A percentile compares a stretch with the other conserved stretches of the same genome.
phyloP scores from a whole-genome alignment of 495 filamentous ascomycete species.

The Neurospora tetrasperma region DNA sequence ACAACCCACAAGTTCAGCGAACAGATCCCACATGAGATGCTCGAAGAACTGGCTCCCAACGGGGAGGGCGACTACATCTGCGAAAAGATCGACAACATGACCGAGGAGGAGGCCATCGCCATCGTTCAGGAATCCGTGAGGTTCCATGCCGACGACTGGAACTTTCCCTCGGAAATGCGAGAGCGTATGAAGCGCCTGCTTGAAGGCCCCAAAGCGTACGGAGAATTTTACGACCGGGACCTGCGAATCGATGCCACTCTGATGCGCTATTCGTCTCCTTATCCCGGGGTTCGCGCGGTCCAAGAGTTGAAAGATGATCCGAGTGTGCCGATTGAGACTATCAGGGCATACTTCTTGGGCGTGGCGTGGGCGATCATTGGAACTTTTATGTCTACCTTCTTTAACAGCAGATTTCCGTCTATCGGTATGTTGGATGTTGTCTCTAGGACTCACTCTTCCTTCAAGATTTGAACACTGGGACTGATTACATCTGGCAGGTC shows the following conservation, averaged over 20 bases:
- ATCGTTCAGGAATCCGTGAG: constrained; percentile 22
- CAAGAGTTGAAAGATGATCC: constrained; percentile 26
- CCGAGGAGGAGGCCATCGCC: constrained; percentile 24
- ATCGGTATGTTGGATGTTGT: constrained; percentile 13
- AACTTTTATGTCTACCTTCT: constrained; percentile 28
- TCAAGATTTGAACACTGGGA: neutral
- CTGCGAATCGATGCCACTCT: constrained; percentile 27
- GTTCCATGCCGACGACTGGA: constrained; percentile 30
- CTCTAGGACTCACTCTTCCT: no score
- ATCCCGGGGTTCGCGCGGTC: constrained; percentile 37
- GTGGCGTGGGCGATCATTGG: constrained; percentile 28
- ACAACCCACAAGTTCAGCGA: constrained; percentile 11
- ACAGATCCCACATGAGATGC: constrained; percentile 26
- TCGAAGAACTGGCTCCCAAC: constrained; percentile 28
- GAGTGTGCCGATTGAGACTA: constrained; percentile 25
- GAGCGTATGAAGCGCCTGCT: constrained; percentile 22
- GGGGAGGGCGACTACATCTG: constrained; percentile 29
- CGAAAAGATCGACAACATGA: constrained; percentile 29
- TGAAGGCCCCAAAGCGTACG: constrained; percentile 22
- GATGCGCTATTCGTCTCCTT: constrained; percentile 33
- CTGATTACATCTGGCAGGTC: constrained; percentile 9
- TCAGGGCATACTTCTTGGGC: constrained; percentile 32
- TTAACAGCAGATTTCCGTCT: constrained; percentile 29
- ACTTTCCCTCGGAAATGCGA: constrained; percentile 26
- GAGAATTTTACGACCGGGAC: constrained; percentile 30